Evolutionary conservation across 1,284 basidiomycete genomes (phyloP).

Genomic region (Heterobasidion occidentale): DNA sequence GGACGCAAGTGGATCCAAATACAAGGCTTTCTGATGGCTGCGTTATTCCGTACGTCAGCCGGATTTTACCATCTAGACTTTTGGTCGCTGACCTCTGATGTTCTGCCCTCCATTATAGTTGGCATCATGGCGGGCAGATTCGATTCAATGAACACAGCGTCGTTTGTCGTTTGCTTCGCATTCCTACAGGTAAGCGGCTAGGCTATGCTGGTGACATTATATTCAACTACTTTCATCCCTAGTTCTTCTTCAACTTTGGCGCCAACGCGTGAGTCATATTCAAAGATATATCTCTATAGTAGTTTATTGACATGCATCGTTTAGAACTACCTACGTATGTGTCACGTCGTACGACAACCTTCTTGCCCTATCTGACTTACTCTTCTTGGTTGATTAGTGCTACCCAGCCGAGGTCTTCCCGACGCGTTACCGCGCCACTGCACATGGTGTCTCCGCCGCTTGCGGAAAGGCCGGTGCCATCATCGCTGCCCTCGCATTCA

Average conservation of each 20-base stretch:
- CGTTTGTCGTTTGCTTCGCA: slow-evolving; percentile 69
- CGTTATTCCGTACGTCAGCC: slow-evolving; percentile 50
- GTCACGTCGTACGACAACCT: background rate
- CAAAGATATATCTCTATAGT: background rate
- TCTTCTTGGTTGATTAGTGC: slow-evolving; percentile 27
- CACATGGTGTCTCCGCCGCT: slow-evolving; percentile 47
- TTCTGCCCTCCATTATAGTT: slow-evolving; percentile 27
- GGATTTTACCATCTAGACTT: background rate
- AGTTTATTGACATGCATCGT: slow-evolving; percentile 1
- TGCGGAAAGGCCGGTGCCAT: slow-evolving; percentile 65
- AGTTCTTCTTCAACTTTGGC: slow-evolving; percentile 80
- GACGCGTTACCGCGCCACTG: slow-evolving; percentile 72
- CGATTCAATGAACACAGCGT: slow-evolving; percentile 45
- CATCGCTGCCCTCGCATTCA: slow-evolving; percentile 76
- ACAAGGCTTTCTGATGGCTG: slow-evolving; percentile 69
- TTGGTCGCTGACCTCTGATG: background rate
- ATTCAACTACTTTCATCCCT: background rate
- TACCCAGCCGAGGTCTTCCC: slow-evolving; percentile 88
- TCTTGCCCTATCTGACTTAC: background rate
- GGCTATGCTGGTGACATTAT: background rate
- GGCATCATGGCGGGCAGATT: slow-evolving; percentile 63
- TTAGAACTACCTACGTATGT: slow-evolving; percentile 49
- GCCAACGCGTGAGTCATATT: slow-evolving; percentile 63
- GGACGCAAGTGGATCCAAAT: slow-evolving; percentile 73
- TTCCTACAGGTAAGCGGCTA: slow-evolving; percentile 35